A percentile compares a stretch with the other conserved stretches of the same genome.
Evolutionary conservation across 257 asterid species (phyloP).

Genomic region (Anisodus tanguticus): DNA sequence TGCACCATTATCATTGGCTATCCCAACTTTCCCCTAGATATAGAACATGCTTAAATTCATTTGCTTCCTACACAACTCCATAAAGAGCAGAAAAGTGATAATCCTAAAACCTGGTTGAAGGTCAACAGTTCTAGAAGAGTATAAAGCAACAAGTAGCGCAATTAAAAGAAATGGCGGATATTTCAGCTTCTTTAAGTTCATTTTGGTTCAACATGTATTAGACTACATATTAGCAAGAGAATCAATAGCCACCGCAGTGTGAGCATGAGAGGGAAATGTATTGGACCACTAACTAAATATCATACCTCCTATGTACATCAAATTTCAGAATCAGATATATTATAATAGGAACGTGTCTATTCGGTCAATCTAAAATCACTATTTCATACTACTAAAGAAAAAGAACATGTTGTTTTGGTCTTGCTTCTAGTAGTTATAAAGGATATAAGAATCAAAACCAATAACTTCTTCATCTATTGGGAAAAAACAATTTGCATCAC

Average conservation of each 20-base stretch:
- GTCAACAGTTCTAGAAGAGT: neutral
- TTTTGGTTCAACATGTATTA: slow-evolving; percentile 13
- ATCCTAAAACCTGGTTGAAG: neutral
- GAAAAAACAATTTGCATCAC: neutral
- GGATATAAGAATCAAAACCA: slow-evolving; percentile 1
- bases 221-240: neutral
- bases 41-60: neutral
- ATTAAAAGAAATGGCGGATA: neutral
- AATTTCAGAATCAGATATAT: neutral
- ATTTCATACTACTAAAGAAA: neutral
- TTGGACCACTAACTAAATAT: neutral
- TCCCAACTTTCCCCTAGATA: neutral
- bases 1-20: neutral
- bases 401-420: neutral
- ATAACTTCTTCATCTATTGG: neutral
- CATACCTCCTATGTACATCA: neutral
- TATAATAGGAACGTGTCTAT: too few relatives aligned
- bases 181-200: neutral
- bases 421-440: neutral
- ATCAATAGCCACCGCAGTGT: neutral
- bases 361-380: neutral
- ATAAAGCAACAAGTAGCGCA: neutral
- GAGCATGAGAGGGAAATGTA: neutral
- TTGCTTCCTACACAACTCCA: neutral
- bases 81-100: neutral